Evolutionary conservation across 106 monocot species (phyloP), one percentile per base, ranked within the genome.

Genomic region (Platanthera guangdongensis): DNA sequence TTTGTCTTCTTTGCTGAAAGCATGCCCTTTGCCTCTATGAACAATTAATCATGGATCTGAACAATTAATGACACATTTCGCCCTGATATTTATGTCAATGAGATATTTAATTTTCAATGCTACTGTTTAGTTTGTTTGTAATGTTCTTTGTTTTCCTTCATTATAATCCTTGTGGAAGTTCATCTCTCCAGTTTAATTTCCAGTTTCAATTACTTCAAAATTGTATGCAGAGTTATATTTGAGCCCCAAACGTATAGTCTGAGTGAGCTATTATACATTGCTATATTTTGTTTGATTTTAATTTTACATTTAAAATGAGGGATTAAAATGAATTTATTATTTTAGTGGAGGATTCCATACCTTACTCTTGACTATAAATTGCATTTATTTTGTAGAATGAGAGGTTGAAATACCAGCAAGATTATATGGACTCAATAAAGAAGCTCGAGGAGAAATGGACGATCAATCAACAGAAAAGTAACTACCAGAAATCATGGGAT

Each of bases 381-480:
- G 12, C 13, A 30, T 19, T 25, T 65, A 30, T 32, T 9, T 65
- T 30, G 65, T 63, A 90, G 90, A 90, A 81, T 84, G 93, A 84
- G 82, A 90, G 73, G 79, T 46, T 77, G 18, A 90, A 88, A 75
- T 89, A 83, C 77, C 89, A 89, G 55, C 81, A 81, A 53, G 92
- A 89, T 62, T 87, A 92, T 77, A 83, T 89, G 81, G 92, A 89
- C 32, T 89, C 92, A 49, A 83, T 92, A 75, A 89, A 85, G 76
- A 88, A 85, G 75, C 79, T 92, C 30, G 92, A 92, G 83, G 87
- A 92, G 77, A 89, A 92, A 80, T 87, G 84, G 84, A 79, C 57
- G 76, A 76, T 74, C 48, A 85, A 76, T 76, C 86, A 81, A 48
- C 83, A 87, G 81, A 80, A 62, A 19, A 73, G 75, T 74, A 78